Conservation (phyloP, 2,329 filamentous ascomycete species). For the Fusarium bactridioides region DNA sequence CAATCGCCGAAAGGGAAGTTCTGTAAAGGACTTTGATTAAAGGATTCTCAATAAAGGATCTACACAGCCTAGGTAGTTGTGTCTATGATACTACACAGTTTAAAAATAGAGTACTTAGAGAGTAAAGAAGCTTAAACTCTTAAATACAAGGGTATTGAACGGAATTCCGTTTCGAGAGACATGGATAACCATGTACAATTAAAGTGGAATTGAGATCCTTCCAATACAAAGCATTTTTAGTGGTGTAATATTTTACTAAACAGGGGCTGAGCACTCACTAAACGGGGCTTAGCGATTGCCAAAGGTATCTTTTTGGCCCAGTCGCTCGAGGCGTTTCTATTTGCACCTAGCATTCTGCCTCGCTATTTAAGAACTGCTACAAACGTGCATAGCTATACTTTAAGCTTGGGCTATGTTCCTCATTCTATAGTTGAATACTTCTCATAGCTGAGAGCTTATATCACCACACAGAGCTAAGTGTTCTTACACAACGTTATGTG, state of each 20-base stretch:
- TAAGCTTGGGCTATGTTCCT: neutral
- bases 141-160: neutral
- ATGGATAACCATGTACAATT: neutral
- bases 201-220: neutral
- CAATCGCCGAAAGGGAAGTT: neutral
- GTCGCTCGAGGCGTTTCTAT: neutral
- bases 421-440: too few relatives aligned
- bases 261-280: neutral
- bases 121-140: neutral
- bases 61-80: neutral
- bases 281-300: neutral
- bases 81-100: accelerated
- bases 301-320: neutral
- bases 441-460: neutral
- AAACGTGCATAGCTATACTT: neutral
- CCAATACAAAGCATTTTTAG: neutral
- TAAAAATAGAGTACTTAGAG: too few relatives aligned
- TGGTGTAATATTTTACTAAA: neutral
- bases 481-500: too few relatives aligned
- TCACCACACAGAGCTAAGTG: too few relatives aligned
- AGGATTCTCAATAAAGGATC: neutral
- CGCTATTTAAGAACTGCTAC: neutral
- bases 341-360: neutral
- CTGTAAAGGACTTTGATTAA: neutral
- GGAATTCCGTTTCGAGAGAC: neutral